phyloP scores from a whole-genome alignment of 352 stramenopile genomes.

The Thalassiosira allenii region DNA sequence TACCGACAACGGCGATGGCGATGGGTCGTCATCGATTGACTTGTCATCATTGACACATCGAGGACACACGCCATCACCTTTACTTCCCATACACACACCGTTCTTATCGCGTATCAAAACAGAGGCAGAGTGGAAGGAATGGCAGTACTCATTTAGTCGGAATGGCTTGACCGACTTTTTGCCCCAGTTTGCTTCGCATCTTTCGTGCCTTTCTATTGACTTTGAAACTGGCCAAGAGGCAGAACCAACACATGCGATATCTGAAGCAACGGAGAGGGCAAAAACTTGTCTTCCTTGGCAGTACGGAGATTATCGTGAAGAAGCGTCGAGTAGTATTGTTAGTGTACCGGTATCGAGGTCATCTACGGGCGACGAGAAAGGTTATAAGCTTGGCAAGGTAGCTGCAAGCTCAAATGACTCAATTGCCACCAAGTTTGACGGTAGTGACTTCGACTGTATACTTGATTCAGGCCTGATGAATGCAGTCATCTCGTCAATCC shows the following conservation, averaged over 20 bases:
- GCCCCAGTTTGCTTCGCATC: slow-evolving; percentile 15
- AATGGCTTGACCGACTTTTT: slow-evolving; percentile 36
- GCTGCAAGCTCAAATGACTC: not conserved
- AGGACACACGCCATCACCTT: not conserved
- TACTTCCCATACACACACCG: not conserved
- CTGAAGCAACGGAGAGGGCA: not conserved
- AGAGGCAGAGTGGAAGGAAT: slow-evolving; percentile 40
- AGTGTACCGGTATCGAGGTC: not conserved
- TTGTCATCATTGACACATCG: not conserved
- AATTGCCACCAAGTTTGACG: not conserved
- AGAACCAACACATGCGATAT: not conserved
- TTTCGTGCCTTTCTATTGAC: slow-evolving; percentile 18
- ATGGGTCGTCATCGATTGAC: not conserved
- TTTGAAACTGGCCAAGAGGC: not conserved
- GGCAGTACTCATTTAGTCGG: slow-evolving; percentile 18
- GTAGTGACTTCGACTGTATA: slow-evolving; percentile 21
- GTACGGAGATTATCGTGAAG: not conserved
- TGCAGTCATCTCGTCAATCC: slow-evolving; percentile 16
- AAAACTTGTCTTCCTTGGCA: slow-evolving; percentile 19
- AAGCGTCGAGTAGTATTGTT: slow-evolving; percentile 1
- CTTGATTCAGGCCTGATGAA: slow-evolving; percentile 31
- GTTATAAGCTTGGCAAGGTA: not conserved
- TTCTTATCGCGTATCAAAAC: not conserved
- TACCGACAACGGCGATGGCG: not conserved
- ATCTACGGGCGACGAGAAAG: not conserved